Percentiles rank a stretch among this genome's conserved stretches.
These are phyloP conservation scores for Pugionium dolabratum DNA, from an alignment of 345 rosid genomes.

Conservation along the genomic window DNA sequence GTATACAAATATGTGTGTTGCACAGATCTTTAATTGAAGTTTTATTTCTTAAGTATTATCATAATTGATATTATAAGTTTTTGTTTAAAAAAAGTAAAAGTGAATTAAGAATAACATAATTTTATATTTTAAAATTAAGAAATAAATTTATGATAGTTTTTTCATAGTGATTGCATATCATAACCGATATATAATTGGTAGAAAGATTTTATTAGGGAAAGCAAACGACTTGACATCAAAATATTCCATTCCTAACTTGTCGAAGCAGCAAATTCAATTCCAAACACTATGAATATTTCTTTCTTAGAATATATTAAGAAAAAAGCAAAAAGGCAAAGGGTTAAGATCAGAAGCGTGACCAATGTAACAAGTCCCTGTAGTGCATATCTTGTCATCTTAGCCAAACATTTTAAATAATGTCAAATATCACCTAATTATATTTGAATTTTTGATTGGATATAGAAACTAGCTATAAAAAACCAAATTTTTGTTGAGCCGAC, in stretches of 20 bases:
- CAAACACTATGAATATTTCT: conserved; percentile 12
- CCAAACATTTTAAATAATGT: conserved; percentile 37
- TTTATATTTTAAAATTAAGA: too few species aligned
- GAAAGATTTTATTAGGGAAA: conserved; percentile 28
- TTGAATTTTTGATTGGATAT: conserved; percentile 31
- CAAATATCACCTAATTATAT: conserved; percentile 35
- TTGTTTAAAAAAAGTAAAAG: too few species aligned
- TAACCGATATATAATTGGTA: conserved; percentile 9
- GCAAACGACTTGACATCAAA: conserved; percentile 25
- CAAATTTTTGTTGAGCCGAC: too few species aligned
- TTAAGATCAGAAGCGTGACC: conserved; percentile 26
- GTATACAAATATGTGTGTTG: too few species aligned
- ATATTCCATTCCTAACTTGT: conserved; percentile 23
- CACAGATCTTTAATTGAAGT: too few species aligned
- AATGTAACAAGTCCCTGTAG: conserved; percentile 18
- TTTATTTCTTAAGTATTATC: too few species aligned
- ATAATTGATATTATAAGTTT: too few species aligned
- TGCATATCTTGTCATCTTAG: conserved; percentile 31
- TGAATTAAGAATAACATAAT: too few species aligned
- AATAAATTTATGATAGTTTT: neutral
- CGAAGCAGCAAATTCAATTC: conserved; percentile 22
- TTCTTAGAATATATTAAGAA: neutral
- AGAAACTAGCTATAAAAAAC: too few species aligned
- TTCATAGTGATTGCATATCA: conserved; percentile 12
- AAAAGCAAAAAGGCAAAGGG: neutral